Conservation (phyloP, 2,329 filamentous ascomycete species). For the Phaeoacremonium minimum region DNA sequence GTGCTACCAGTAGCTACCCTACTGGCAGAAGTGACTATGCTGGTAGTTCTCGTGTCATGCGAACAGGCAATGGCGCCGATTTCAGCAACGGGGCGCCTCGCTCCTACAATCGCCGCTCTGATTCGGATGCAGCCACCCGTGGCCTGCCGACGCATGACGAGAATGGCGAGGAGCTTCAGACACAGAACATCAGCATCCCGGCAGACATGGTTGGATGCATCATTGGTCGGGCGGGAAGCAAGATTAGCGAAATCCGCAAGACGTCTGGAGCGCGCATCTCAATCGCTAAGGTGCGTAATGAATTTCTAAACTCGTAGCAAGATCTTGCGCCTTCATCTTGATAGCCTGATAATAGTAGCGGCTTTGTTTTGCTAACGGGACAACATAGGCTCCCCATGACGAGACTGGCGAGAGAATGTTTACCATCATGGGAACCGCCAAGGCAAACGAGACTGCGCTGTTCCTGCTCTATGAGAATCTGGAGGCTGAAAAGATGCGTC, state of each 20-base stretch:
- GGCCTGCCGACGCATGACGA: slow-evolving; percentile 87
- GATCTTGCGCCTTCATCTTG: no score
- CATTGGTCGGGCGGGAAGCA: slow-evolving; percentile 89
- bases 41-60: slow-evolving; percentile 71
- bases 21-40: slow-evolving; percentile 52
- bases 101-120: slow-evolving; percentile 72
- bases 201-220: slow-evolving; percentile 99
- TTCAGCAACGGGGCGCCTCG: slow-evolving; percentile 80
- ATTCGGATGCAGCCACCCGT: slow-evolving; percentile 74
- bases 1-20: slow-evolving; percentile 41
- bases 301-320: no score
- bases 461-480: slow-evolving; percentile 98
- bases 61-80: slow-evolving; percentile 94
- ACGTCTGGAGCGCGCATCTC: slow-evolving; percentile 95
- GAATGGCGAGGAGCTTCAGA: slow-evolving; percentile 96
- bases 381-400: slow-evolving; percentile 73
- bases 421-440: slow-evolving; percentile 94
- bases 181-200: slow-evolving; percentile 98
- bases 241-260: slow-evolving; percentile 98
- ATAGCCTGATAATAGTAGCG: no score
- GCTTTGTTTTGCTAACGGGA: slow-evolving; percentile 15
- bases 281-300: slow-evolving; percentile 78
- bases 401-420: slow-evolving; percentile 99
- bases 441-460: slow-evolving; percentile 91
- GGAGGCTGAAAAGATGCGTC: slow-evolving; percentile 97